Base-by-base conservation (phyloP, 768 basidiomycete species). In the Artomyces pyxidatus region DNA sequence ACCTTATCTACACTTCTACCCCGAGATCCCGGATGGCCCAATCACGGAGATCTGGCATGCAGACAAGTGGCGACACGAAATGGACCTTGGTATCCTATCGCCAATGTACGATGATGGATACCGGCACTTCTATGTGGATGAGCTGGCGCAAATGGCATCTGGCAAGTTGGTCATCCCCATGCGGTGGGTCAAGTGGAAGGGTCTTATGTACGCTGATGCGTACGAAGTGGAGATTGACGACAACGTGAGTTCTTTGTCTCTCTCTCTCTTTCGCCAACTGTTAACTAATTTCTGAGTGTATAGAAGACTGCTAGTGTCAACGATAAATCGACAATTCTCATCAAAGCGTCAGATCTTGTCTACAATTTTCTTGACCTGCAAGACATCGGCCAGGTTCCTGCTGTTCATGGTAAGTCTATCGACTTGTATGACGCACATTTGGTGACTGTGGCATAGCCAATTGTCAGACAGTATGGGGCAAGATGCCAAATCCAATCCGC, bases 21-120 rank as follows among this genome's bases (percentile, higher is more conserved):
- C 52, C 3, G 55, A 53, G 39, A 38, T 57, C 19, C 38, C 54
- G 1, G 30, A 48, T 12, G 48, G 44, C 17, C 42, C 45, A 1
- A 53, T 59, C n/a, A n/a, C 30, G 0, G 58, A 59, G 28, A 6
- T 50, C 14, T 57, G 45, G 42, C 58, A 59, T 23, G 53, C 47
- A 3, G 22, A 42, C 3, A 55, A 51, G 44, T 51, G 37, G 43
- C 50, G 28, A 5, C 1, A 29, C 1, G 51, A 50, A 1, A 29
- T 45, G 2, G 56, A 52, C 19, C 28, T 32, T 0, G 40, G 41
- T 4, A 32, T 42, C 22, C 46, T 59, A 3, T 44, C 30, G 4
- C 52, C 50, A n/a, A 59, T 59, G 58, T 57, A 23, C 17, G 45
- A 11, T 41, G 35, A 32, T 17, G 37, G 26, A 8, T 3, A 8